These are phyloP conservation scores for Mollisia scopiformis DNA, from an alignment of 2,329 filamentous ascomycete genomes.

Conservation along the genomic window DNA sequence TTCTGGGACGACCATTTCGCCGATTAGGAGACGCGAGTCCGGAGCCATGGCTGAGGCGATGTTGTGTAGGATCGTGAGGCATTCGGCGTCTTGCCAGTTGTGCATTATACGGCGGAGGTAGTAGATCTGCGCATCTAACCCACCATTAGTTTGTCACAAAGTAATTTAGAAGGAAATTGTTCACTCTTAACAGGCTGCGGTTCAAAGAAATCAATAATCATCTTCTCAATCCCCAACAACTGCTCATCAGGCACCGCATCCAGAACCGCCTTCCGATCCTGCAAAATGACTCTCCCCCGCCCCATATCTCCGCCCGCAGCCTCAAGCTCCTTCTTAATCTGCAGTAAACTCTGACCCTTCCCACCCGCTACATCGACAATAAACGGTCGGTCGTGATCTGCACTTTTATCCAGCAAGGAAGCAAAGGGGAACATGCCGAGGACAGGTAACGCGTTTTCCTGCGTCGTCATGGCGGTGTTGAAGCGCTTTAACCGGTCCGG, in stretches of 20 bases:
- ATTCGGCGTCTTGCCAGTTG: slow-evolving; percentile 27
- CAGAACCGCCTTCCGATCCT: slow-evolving; percentile 21
- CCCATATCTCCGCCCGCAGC: neutral
- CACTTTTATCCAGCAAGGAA: slow-evolving; percentile 12
- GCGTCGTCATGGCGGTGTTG: slow-evolving; percentile 20
- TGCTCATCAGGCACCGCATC: slow-evolving; percentile 15
- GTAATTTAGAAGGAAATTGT: neutral
- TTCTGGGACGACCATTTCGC: slow-evolving; percentile 40
- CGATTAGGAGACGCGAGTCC: slow-evolving; percentile 28
- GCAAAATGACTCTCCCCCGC: slow-evolving; percentile 12
- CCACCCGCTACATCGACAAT: slow-evolving; percentile 17
- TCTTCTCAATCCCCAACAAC: slow-evolving; percentile 15
- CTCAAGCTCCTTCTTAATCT: slow-evolving; percentile 10
- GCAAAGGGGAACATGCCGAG: slow-evolving; percentile 21
- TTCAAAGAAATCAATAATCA: slow-evolving; percentile 17
- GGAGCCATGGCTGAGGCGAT: slow-evolving; percentile 28
- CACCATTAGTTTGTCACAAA: neutral
- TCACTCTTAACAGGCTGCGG: slow-evolving; percentile 12
- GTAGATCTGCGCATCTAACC: slow-evolving; percentile 29
- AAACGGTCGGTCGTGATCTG: slow-evolving; percentile 6
- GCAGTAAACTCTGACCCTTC: slow-evolving; percentile 12
- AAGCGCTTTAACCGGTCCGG: slow-evolving; percentile 17
- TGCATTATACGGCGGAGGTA: slow-evolving; percentile 31
- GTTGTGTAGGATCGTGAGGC: slow-evolving; percentile 23
- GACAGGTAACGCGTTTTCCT: slow-evolving; percentile 17